A percentile compares a stretch with the other conserved stretches of the same genome.
Evolutionary conservation across 2,329 filamentous ascomycete species (phyloP).

Genomic region (Chaetoscypha palmicola): DNA sequence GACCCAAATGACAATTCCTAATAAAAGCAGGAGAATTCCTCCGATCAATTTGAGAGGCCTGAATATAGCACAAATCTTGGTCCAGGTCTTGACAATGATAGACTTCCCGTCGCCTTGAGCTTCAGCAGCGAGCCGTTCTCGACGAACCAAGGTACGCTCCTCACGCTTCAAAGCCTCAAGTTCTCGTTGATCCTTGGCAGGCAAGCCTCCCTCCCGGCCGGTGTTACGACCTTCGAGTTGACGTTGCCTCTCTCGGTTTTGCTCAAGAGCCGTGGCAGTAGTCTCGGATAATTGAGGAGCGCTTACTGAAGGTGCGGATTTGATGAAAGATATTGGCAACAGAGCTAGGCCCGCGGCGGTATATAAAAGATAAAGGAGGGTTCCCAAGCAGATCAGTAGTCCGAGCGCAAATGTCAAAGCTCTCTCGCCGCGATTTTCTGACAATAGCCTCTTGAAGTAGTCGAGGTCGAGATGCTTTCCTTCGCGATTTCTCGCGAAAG

Average conservation of each 20-base stretch:
- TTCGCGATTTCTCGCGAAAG: slow-evolving; percentile 61
- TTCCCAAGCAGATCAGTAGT: slow-evolving; percentile 80
- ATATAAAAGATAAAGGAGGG: slow-evolving; percentile 79
- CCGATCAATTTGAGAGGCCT: slow-evolving; percentile 83
- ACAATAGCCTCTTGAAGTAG: slow-evolving; percentile 80
- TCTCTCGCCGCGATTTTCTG: slow-evolving; percentile 85
- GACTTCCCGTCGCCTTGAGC: slow-evolving; percentile 70
- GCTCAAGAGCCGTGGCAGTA: slow-evolving; percentile 72
- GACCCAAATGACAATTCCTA: slow-evolving; percentile 71
- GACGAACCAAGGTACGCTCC: slow-evolving; percentile 84
- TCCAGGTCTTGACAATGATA: slow-evolving; percentile 67
- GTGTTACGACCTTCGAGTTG: slow-evolving; percentile 82
- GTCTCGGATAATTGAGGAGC: slow-evolving; percentile 70
- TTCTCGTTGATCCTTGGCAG: slow-evolving; percentile 81
- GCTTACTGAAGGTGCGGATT: slow-evolving; percentile 80
- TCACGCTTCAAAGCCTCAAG: slow-evolving; percentile 81
- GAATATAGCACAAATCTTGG: slow-evolving; percentile 74
- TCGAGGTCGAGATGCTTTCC: slow-evolving; percentile 73
- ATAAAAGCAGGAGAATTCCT: slow-evolving; percentile 67
- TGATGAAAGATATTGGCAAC: slow-evolving; percentile 84
- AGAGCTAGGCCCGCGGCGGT: slow-evolving; percentile 84
- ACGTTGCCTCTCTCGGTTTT: slow-evolving; percentile 84
- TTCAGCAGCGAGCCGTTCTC: slow-evolving; percentile 80
- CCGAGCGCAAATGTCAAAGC: slow-evolving; percentile 86
- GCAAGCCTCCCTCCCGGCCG: slow-evolving; percentile 66